Evolutionary conservation across 148 eudicot species (phyloP).

Genomic region (Dysphania ambrosioides): DNA sequence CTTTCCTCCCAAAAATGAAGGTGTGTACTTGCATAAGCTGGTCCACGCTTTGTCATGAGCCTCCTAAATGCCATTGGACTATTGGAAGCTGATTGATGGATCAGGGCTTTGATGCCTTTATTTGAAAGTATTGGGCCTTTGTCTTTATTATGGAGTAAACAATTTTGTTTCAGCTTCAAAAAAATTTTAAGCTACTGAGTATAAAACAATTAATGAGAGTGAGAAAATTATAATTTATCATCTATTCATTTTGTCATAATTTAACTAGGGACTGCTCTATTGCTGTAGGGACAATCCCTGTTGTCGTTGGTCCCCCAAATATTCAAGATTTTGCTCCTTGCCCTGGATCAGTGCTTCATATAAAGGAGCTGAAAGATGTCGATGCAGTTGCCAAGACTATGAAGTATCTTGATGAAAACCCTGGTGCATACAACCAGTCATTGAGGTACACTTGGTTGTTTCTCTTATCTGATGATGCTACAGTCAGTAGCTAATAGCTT

Average conservation of each 20-base stretch:
- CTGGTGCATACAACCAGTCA: conserved; percentile 71
- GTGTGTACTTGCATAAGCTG: not conserved
- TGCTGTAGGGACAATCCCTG: conserved; percentile 71
- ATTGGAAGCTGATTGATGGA: not conserved
- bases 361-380: conserved; percentile 65
- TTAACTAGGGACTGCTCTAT: not conserved
- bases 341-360: conserved; percentile 66
- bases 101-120: not conserved
- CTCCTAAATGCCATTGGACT: not conserved
- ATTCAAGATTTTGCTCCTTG: conserved; percentile 88
- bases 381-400: conserved; percentile 70
- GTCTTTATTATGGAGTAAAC: too few relatives aligned
- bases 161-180: not conserved
- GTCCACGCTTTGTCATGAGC: not conserved
- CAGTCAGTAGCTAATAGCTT: not conserved
- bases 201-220: not conserved
- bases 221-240: not conserved
- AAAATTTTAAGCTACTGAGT: too few relatives aligned
- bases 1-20: not conserved
- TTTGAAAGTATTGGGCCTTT: not conserved
- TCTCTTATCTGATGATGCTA: not conserved
- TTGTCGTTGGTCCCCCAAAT: conserved; percentile 95
- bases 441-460: conserved; percentile 44
- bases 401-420: conserved; percentile 68
- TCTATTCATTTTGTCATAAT: conserved; percentile 6